Conservation (phyloP, 805 yeast genomes). For the Scheffersomyces coipomensis region DNA sequence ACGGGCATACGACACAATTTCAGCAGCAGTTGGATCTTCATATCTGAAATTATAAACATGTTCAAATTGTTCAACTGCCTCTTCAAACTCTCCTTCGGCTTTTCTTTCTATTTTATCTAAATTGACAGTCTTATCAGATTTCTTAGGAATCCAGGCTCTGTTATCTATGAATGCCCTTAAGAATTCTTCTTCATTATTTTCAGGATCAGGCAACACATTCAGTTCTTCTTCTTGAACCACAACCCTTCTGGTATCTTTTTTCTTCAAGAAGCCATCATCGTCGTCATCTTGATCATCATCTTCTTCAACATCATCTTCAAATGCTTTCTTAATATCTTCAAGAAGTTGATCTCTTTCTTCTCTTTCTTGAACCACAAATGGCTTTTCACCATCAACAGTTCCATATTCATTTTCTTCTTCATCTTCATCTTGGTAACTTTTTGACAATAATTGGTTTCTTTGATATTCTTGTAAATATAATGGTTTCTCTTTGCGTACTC, state of each 20-base stretch:
- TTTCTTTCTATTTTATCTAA: constrained; percentile 50
- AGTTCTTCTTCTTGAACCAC: constrained; percentile 18
- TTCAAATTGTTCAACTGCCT: constrained; percentile 88
- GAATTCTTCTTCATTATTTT: constrained; percentile 61
- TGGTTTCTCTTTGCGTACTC: constrained; percentile 49
- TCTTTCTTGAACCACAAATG: constrained; percentile 71
- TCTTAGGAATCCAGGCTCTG: constrained; percentile 88
- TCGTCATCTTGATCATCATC: constrained; percentile 45
- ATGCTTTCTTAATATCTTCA: constrained; percentile 72
- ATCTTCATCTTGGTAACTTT: constrained; percentile 54
- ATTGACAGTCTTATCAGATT: constrained; percentile 56
- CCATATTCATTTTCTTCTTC: constrained; percentile 37
- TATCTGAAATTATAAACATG: constrained; percentile 91
- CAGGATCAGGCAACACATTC: constrained; percentile 55
- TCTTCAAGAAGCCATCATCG: constrained; percentile 53
- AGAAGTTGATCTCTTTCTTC: constrained; percentile 76
- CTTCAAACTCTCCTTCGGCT: constrained; percentile 85
- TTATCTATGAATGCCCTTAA: constrained; percentile 67
- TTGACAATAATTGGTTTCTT: constrained; percentile 74
- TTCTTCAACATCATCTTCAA: constrained; percentile 42
- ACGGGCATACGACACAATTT: constrained; percentile 93
- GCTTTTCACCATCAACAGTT: constrained; percentile 55
- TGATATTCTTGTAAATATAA: constrained; percentile 91
- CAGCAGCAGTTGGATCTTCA: constrained; percentile 89
- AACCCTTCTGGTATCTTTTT: constrained; percentile 42